These are phyloP conservation scores for Alternaria panax DNA, from an alignment of 2,329 filamentous ascomycete species.

Conservation along the genomic window DNA sequence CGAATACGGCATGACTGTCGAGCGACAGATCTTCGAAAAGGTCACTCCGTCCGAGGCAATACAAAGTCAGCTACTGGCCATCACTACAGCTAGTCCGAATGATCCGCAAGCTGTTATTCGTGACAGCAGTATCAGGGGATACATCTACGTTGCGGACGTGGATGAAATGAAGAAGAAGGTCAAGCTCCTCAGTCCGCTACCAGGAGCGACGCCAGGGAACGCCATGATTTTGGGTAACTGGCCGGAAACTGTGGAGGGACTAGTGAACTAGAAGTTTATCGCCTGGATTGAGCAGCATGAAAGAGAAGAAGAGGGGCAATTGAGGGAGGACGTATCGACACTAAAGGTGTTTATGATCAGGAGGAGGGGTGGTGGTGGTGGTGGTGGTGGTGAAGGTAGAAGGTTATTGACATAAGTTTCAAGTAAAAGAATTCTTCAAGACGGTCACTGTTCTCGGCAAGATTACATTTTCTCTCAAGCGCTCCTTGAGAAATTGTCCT, in stretches of 20 bases:
- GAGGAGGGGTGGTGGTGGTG: no score
- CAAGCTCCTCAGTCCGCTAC: conserved; percentile 82
- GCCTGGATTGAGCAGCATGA: neutral
- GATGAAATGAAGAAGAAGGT: conserved; percentile 84
- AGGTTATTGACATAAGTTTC: neutral
- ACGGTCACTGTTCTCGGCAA: neutral
- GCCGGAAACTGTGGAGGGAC: conserved; percentile 83
- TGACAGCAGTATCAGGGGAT: conserved; percentile 86
- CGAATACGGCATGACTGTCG: conserved; percentile 24
- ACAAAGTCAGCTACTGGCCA: conserved; percentile 82
- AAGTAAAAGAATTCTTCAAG: neutral
- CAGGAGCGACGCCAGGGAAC: conserved; percentile 77
- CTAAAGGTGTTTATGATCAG: neutral
- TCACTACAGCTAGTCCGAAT: conserved; percentile 77
- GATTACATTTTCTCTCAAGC: no score
- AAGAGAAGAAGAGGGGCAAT: neutral
- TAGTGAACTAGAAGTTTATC: conserved; percentile 59
- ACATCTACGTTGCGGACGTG: conserved; percentile 90
- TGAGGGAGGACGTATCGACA: neutral
- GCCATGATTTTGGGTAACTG: conserved; percentile 85
- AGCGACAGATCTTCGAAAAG: conserved; percentile 63
- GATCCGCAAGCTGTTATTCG: conserved; percentile 77
- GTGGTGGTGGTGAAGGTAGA: neutral
- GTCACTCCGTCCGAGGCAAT: conserved; percentile 72
- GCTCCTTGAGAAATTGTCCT: neutral